Evolutionary conservation across 208 protist species (phyloP).

Genomic region (Leishmania major): DNA sequence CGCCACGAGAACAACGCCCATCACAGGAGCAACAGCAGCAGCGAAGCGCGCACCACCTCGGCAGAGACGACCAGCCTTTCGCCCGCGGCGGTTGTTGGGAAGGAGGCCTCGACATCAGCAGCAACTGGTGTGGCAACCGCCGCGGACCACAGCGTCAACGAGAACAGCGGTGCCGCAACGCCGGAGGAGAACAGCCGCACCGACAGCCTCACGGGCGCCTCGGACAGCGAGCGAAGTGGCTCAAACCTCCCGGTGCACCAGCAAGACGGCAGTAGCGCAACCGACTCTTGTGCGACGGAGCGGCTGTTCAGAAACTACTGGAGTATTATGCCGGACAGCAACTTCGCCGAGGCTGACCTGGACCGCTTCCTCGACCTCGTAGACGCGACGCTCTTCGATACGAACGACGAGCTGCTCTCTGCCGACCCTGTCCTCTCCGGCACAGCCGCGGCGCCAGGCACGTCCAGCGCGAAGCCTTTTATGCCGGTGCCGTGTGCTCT

Average conservation of each 20-base stretch:
- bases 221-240: background rate
- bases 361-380: slow-evolving; percentile 74
- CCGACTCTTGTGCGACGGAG: background rate
- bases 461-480: slow-evolving; percentile 25
- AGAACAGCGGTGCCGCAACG: background rate
- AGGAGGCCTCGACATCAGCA: background rate
- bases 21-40: background rate
- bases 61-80: background rate
- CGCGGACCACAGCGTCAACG: background rate
- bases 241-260: background rate
- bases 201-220: background rate
- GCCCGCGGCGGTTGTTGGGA: background rate
- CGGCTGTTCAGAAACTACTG: slow-evolving; percentile 42
- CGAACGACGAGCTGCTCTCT: slow-evolving; percentile 59
- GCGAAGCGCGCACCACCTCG: background rate
- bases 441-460: background rate
- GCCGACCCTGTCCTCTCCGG: slow-evolving; percentile 27
- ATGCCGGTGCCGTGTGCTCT: slow-evolving; percentile 78
- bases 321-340: slow-evolving; percentile 55
- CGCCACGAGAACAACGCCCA: background rate
- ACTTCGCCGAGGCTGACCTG: slow-evolving; percentile 75
- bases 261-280: slow-evolving; percentile 7
- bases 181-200: background rate
- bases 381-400: slow-evolving; percentile 56
- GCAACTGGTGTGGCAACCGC: background rate